A percentile compares a stretch with the other conserved stretches of the same genome.
Evolutionary conservation across 768 basidiomycete genomes (phyloP).

Genomic region (Sporobolomyces roseus): DNA sequence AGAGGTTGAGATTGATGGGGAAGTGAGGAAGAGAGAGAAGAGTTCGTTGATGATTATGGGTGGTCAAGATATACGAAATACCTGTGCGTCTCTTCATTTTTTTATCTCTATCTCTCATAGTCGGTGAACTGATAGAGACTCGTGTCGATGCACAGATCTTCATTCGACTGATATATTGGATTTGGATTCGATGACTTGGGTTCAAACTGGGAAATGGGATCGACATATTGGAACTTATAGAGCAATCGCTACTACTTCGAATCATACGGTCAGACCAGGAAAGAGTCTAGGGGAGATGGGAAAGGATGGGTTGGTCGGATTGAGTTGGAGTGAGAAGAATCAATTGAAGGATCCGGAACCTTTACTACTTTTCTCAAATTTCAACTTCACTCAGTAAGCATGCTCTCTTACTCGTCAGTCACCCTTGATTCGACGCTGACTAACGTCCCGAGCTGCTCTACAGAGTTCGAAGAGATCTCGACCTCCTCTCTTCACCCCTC

Average conservation of each 20-base stretch:
- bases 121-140: neutral
- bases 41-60: conserved; percentile 80
- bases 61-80: conserved; percentile 85
- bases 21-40: neutral
- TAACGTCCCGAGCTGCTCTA: conserved; percentile 49
- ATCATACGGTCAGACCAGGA: conserved; percentile 17
- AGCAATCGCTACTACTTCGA: conserved; percentile 69
- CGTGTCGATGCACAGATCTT: conserved; percentile 18
- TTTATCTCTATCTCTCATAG: neutral
- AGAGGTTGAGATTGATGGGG: neutral
- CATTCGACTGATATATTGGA: conserved; percentile 66
- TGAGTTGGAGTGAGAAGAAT: conserved; percentile 68
- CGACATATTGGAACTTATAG: conserved; percentile 97
- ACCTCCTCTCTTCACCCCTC: conserved; percentile 63
- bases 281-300: neutral
- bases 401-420: neutral
- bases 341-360: conserved; percentile 74
- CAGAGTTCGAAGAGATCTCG: conserved; percentile 90
- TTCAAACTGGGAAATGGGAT: conserved; percentile 72
- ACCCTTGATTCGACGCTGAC: neutral
- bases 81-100: conserved; percentile 23
- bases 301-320: neutral
- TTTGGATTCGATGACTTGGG: conserved; percentile 67
- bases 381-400: conserved; percentile 58
- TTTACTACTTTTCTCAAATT: conserved; percentile 89